A percentile compares a stretch with the other conserved stretches of the same genome.
Conservation (phyloP, 1,284 basidiomycete genomes). For the Fistulinella cinereoalba region DNA sequence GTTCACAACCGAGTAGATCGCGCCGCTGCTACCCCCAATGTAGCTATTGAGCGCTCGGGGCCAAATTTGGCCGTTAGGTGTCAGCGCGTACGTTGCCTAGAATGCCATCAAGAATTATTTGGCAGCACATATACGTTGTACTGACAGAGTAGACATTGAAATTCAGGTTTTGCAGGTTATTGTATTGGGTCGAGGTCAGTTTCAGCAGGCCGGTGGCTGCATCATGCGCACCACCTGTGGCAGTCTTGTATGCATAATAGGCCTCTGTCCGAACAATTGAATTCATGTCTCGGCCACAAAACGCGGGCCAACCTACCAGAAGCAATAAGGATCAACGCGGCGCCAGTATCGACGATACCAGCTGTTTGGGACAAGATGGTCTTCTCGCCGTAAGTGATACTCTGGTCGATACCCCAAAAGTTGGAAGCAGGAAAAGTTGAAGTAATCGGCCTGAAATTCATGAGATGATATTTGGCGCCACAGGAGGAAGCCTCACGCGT, state of each 20-base stretch:
- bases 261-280: constrained; percentile 40
- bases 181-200: constrained; percentile 38
- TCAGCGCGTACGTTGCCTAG: constrained; percentile 39
- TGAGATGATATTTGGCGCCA: background rate
- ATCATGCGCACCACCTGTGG: constrained; percentile 53
- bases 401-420: constrained; percentile 66
- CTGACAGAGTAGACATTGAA: constrained; percentile 42
- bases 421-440: constrained; percentile 43
- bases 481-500: constrained; percentile 38
- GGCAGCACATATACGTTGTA: background rate
- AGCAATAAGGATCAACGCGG: constrained; percentile 37
- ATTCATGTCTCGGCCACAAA: background rate
- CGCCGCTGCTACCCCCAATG: constrained; percentile 39
- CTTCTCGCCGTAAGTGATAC: constrained; percentile 49
- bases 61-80: constrained; percentile 51
- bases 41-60: constrained; percentile 42
- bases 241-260: constrained; percentile 47
- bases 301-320: constrained; percentile 23
- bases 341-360: constrained; percentile 64
- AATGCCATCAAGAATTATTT: background rate
- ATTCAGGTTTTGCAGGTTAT: constrained; percentile 39
- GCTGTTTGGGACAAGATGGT: constrained; percentile 47
- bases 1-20: constrained; percentile 51
- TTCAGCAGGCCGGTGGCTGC: constrained; percentile 39
- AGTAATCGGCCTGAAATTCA: constrained; percentile 43